These are phyloP conservation scores for Cordyceps sp. DNA, from an alignment of 2,329 filamentous ascomycete species.

Conservation along the genomic window DNA sequence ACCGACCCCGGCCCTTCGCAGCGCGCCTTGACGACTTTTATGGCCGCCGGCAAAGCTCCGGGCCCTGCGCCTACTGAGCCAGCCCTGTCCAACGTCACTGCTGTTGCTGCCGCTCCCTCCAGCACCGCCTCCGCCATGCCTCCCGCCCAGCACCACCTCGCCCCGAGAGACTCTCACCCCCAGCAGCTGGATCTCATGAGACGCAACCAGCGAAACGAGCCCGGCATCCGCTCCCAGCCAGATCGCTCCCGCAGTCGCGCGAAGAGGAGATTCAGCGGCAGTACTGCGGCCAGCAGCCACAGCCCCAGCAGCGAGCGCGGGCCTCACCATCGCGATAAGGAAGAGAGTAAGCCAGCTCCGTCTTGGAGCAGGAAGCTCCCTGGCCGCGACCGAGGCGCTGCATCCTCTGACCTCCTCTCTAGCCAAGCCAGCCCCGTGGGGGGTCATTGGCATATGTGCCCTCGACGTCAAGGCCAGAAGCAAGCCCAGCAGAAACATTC, in stretches of 20 bases:
- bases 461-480: constrained; percentile 90
- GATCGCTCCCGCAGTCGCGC: constrained; percentile 49
- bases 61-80: constrained; percentile 17
- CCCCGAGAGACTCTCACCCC: constrained; percentile 22
- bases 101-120: constrained; percentile 16
- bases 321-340: constrained; percentile 35
- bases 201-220: constrained; percentile 20
- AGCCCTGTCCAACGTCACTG: constrained; percentile 35
- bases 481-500: constrained; percentile 89
- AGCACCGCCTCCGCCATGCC: constrained; percentile 27
- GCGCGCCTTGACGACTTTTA: constrained; percentile 10
- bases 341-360: constrained; percentile 26
- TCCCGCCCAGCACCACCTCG: constrained; percentile 25
- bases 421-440: constrained; percentile 42
- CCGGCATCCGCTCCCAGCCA: constrained; percentile 26
- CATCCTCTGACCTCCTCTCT: constrained; percentile 11
- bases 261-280: constrained; percentile 65
- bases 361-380: background rate
- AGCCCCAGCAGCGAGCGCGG: constrained; percentile 59
- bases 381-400: no score
- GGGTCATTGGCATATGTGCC: constrained; percentile 81
- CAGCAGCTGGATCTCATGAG: constrained; percentile 28
- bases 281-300: constrained; percentile 65
- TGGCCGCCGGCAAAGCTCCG: constrained; percentile 26
- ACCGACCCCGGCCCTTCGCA: constrained; percentile 28